phyloP scores from a whole-genome alignment of 352 stramenopile genomes.

The Phytophthora pini region DNA sequence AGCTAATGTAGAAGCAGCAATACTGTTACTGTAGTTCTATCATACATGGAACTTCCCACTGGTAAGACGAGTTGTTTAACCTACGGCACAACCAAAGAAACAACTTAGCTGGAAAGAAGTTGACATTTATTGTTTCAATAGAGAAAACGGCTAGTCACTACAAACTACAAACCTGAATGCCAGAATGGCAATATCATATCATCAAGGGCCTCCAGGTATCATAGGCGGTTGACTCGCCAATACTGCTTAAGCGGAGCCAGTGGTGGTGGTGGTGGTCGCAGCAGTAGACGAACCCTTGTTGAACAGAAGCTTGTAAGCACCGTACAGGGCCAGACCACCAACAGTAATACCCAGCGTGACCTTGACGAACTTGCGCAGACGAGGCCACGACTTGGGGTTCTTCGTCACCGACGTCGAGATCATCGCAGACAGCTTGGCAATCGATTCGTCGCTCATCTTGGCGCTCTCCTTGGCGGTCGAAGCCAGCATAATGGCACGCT shows the following conservation, averaged over 20 bases:
- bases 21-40: no score
- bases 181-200: no score
- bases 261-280: neutral
- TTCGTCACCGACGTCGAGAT: neutral
- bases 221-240: no score
- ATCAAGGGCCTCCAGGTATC: no score
- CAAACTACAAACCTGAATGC: no score
- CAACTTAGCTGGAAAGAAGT: no score
- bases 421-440: neutral
- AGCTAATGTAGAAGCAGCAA: no score
- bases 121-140: no score
- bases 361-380: conserved; percentile 1
- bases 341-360: neutral
- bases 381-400: conserved; percentile 5
- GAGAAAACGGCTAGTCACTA: no score
- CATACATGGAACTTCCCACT: no score
- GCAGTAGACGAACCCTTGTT: neutral
- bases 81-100: no score
- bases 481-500: neutral
- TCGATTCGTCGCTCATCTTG: neutral
- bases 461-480: neutral
- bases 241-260: neutral
- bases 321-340: neutral
- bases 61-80: no score
- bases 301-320: conserved; percentile 4